Evolutionary conservation across 2,329 filamentous ascomycete genomes (phyloP), one percentile per base, ranked within the genome.

Genomic region (Colletotrichum sp.): DNA sequence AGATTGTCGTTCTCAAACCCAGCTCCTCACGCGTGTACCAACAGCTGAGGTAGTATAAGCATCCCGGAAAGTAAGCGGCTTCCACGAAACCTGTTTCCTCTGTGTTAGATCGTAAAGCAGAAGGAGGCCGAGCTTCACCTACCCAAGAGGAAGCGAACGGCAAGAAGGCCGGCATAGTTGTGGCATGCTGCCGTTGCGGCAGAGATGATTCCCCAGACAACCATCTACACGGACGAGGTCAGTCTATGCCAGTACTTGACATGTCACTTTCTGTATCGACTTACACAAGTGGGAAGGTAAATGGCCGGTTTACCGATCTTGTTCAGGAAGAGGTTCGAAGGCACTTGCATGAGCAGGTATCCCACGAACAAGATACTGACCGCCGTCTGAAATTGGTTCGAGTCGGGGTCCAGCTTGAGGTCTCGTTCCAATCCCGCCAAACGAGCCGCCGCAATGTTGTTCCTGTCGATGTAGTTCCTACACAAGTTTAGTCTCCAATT

Each of bases 21-120:
- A 94, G 86, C 81, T 94, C 94, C 77, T 91, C 91, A 60, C 93
- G 88, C 0, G 92, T 94, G 79, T 95, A 95, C 93, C 93, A 94
- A 70, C 87, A 88, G 74, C 85, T 87, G 48, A 94, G 86, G 78
- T 91, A 93, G 84, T 92, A 94, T 5, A 94, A 83, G 78, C 91
- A 91, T 12, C 91, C 87, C 2, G 76, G 76, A 25, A 77, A 76
- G 61, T 76, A 71, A 5, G 76, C 74, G 2, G 76, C 76, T 34
- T 78, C 71, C 19, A 76, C 68, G 27, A 78, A 71, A 25, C 73
- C 44, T 52, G 2, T 22, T 44, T 22, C 2, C n/a, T 13, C 9
- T 48, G 39, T 2, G 9, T 48, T 48, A 48, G 39, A 48, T 48
- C 19, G 9, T 1, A n/a, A 2, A 48, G 39, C 3, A 48, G 5